Evolutionary conservation across 2,329 filamentous ascomycete genomes (phyloP), one percentile per base, ranked within the genome.

Genomic region (Claviceps capensis): DNA sequence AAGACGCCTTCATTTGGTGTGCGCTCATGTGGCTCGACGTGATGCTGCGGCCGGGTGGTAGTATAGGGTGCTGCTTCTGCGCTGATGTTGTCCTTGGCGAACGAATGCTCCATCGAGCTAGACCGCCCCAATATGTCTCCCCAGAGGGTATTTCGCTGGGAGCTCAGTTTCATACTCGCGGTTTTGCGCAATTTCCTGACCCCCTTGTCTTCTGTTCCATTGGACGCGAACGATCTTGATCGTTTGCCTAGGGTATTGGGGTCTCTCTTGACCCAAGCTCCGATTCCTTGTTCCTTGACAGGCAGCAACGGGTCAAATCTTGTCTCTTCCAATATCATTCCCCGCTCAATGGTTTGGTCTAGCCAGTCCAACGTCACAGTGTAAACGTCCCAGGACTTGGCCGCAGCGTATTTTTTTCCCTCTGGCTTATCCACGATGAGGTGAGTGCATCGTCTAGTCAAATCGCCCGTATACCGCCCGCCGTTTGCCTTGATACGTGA

Each of bases 311-410:
- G 90, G 63, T 94, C 83, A 66, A 94, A 98, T 54, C 80, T 81
- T n/a, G 73, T 69, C 65, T 97, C 93, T 52, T 96, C 87, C 19
- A 98, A 72, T 19, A 90, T 85, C 88, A 98, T 93, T 52, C 89
- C 88, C 56, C 93, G 79, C 57, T 85, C 78, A 54, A 93, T 67
- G 61, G 86, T 91, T 62, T 96, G 86, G 49, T 82, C 72, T 40
- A 97, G 77, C 93, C 93, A 98, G 62, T 89, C 83, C 37, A 86
- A 66, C 1, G 85, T 83, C 23, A 98, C 88, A 23, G 89, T 80
- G 50, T 81, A 81, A 58, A 95, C 79, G 46, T 77, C 76, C 90
- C 93, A 98, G 59, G 77, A 77, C 58, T 79, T 82, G n/a, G 91
- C 93, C 52, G 88, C 88, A 52, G 81, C 79, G 65, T 95, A 98